Base-by-base conservation (phyloP, 768 basidiomycete genomes). In the Floccularia luteovirens region DNA sequence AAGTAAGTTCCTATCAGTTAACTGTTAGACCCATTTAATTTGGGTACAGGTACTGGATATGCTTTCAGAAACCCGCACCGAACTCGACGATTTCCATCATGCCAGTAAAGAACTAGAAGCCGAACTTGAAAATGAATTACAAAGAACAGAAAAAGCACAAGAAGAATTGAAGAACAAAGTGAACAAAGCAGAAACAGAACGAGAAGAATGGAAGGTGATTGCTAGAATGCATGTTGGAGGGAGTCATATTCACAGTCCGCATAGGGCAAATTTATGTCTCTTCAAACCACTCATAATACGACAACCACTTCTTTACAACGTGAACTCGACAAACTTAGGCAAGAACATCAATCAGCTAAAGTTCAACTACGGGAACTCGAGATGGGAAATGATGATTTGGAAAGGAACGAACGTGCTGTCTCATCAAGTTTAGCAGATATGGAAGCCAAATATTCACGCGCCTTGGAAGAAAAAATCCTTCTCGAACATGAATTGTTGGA, bases 351-450 rank as follows among this genome's bases (percentile, higher is more conserved):
- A 54, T 67, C 69, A 36, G 60, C 75, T 45, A 86, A 86, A 60
- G 65, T 84, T 16, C 80, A 85, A 54, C 63, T 91, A 13, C 77
- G 88, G 16, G 90, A 97, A 58, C 69, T 96, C 22, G 94, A 98
- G 63, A 86, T 98, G 79, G 94, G 94, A 34, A 97, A 96, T 53
- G 96, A 99, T 53, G 93, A 98, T 63, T 70, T 99, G 43, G 96
- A 98, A 57, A 74, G 92, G 46, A 93, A 86, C 58, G 94, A 97
- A 56, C 78, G 96, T 21, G 87, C 86, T 37, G 83, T 88, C 30
- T 76, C 84, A 6, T 89, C 84, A 36, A 86, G 77, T 50, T 62
- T 93, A 50, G 85, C 83, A 3, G 86, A 88, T 55, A 69, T 90
- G 51, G 92, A 96, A 63, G 68, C 77, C 49, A 90, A 84, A 58